A percentile compares a stretch with the other conserved stretches of the same genome.
These are phyloP conservation scores for Saksenaea oblongispora DNA, from an alignment of 371 early-diverging fungal species.

Conservation along the genomic window DNA sequence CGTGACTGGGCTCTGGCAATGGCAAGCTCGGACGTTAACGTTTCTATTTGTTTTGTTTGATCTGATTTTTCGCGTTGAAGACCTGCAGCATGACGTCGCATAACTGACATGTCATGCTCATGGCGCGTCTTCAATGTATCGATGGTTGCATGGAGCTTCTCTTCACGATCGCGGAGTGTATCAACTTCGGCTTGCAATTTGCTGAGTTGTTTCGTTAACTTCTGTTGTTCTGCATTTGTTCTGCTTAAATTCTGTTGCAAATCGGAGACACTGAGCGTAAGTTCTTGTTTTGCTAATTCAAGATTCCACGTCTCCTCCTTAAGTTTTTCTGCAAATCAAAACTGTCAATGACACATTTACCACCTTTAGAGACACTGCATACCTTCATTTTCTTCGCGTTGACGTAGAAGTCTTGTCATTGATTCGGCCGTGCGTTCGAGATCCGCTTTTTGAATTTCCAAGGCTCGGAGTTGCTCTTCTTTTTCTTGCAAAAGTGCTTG, in stretches of 20 bases:
- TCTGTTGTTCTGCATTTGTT: slow-evolving; percentile 58
- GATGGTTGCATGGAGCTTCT: slow-evolving; percentile 54
- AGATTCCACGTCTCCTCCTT: slow-evolving; percentile 68
- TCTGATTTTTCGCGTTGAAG: slow-evolving; percentile 72
- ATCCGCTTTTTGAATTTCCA: slow-evolving; percentile 67
- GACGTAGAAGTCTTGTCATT: slow-evolving; percentile 61
- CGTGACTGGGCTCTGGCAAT: slow-evolving; percentile 48
- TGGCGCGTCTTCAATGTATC: slow-evolving; percentile 58
- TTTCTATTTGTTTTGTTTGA: slow-evolving; percentile 58
- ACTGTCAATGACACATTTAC: neutral
- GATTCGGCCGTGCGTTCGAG: slow-evolving; percentile 65
- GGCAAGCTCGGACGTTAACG: slow-evolving; percentile 60
- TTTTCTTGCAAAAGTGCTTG: slow-evolving; percentile 58
- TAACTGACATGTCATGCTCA: slow-evolving; percentile 65
- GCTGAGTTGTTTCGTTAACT: slow-evolving; percentile 55
- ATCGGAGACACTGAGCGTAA: slow-evolving; percentile 54
- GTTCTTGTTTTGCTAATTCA: slow-evolving; percentile 61
- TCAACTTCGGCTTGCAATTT: slow-evolving; percentile 61
- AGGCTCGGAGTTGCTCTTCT: slow-evolving; percentile 63
- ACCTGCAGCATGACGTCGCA: slow-evolving; percentile 60
- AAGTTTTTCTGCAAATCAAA: slow-evolving; percentile 40
- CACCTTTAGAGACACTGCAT: slow-evolving; percentile 8
- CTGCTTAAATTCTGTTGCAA: slow-evolving; percentile 58
- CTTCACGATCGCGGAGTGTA: slow-evolving; percentile 66
- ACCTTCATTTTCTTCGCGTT: slow-evolving; percentile 67